A percentile compares a stretch with the other conserved stretches of the same genome.
Evolutionary conservation across 192 early-diverging fungal genomes (phyloP).

Genomic region (Coemansia asiatica): DNA sequence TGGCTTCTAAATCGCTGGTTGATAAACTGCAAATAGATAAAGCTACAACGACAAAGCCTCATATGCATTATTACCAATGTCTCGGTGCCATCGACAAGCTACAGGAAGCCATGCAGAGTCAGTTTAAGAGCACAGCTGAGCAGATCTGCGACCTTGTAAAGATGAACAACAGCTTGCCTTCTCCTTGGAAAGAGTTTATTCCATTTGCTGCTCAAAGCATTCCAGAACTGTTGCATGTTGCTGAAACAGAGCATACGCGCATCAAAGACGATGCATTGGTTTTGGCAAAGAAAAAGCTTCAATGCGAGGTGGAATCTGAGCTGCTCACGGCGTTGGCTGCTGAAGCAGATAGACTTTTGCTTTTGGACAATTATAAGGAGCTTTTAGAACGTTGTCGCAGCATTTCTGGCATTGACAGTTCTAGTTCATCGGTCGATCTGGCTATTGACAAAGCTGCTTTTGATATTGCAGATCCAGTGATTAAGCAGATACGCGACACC

Average conservation of each 20-base stretch:
- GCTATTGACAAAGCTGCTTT: constrained; percentile 7
- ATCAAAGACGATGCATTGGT: constrained; percentile 7
- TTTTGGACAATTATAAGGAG: background rate
- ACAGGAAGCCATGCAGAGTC: background rate
- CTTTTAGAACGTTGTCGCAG: background rate
- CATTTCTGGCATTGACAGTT: background rate
- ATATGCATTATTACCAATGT: constrained; percentile 35
- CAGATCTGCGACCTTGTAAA: constrained; percentile 9
- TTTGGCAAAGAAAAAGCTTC: constrained; percentile 3
- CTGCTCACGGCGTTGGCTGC: constrained; percentile 1
- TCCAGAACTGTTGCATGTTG: constrained; percentile 21
- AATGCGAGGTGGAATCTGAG: constrained; percentile 10
- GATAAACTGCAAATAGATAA: constrained; percentile 8
- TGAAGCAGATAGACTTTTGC: background rate
- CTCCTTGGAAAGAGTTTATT: constrained; percentile 46
- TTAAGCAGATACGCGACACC: background rate
- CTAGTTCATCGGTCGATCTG: background rate
- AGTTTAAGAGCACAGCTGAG: constrained; percentile 5
- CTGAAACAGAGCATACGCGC: constrained; percentile 17
- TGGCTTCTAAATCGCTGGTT: constrained; percentile 27
- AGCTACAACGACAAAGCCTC: background rate
- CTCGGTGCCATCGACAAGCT: constrained; percentile 15
- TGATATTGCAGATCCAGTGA: background rate
- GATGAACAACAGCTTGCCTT: constrained; percentile 25
- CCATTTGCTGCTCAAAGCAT: constrained; percentile 25